These are phyloP conservation scores for Talaromyces sp. DNA, from an alignment of 2,329 filamentous ascomycete species.

Conservation along the genomic window DNA sequence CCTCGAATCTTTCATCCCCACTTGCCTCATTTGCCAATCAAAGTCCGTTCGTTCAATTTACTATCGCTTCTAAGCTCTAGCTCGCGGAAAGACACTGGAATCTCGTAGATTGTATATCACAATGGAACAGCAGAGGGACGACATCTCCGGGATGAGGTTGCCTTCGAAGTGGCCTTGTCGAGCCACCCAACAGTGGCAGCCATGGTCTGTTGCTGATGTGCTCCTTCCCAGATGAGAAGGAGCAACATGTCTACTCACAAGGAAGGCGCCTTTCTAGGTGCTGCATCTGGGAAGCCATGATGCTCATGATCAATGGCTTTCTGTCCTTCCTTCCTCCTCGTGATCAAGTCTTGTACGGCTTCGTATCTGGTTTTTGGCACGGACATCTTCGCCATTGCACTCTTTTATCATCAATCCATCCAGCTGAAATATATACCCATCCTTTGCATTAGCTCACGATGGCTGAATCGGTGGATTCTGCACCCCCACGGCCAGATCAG, in stretches of 20 bases:
- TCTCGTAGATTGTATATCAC: neutral
- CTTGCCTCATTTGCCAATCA: neutral
- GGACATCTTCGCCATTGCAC: neutral
- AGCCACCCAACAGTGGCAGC: neutral
- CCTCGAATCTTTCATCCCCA: neutral
- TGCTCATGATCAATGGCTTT: neutral
- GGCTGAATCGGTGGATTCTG: neutral
- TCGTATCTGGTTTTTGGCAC: neutral
- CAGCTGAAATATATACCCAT: neutral
- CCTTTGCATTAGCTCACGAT: neutral
- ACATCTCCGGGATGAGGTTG: neutral
- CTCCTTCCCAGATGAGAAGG: slow-evolving; percentile 2
- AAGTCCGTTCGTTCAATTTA: neutral
- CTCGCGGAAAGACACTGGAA: neutral
- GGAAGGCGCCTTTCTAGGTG: slow-evolving; percentile 1
- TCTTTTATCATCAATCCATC: neutral
- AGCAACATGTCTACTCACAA: neutral
- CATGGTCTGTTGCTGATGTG: neutral
- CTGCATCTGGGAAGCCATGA: neutral
- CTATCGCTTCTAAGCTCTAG: neutral
- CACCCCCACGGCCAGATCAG: slow-evolving; percentile 21
- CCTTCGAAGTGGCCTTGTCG: neutral
- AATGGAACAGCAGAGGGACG: neutral
- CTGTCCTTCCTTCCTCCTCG: neutral
- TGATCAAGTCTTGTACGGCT: neutral